Base-by-base conservation (phyloP, 768 basidiomycete genomes). In the Rhodotorula diobovata region DNA sequence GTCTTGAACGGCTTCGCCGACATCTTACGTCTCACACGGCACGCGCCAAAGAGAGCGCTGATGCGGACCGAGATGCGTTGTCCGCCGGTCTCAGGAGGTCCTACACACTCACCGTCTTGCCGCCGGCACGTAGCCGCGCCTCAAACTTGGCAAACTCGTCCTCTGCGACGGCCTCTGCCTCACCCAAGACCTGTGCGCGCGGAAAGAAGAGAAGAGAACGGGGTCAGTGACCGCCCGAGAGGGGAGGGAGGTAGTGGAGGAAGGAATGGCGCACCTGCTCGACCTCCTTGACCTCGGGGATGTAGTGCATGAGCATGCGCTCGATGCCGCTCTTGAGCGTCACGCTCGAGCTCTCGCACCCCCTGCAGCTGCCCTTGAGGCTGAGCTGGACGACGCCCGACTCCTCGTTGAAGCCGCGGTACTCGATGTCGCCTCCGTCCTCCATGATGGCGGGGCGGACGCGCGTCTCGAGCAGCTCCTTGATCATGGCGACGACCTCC, bases 221-320 rank as follows among this genome's bases (percentile, higher is more conserved):
- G 25, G 0, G 20, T 46, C 15, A 32, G 56, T 75, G 11, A 16
- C n/a, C n/a, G n/a, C n/a, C n/a, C 41, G 6, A 11, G 39, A 20
- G 39, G 34, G 12, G 12, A 11, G 30, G 10, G 35, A 35, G 39
- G 57, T 53, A 7, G 21, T n/a, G 7, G 60, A 37, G 35, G 23
- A 39, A 32, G n/a, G n/a, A n/a, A 34, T 25, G 46, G 78, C 84
- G 75, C 73, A 88, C 91, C 86, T 94, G 90, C 77, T 93, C 89
- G 15, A 94, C 90, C 35, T 87, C 89, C 80, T 92, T 90, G 50
- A 95, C 93, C 81, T 95, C 91, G 21, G 56, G 95, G 64, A 99
- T 92, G 78, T 98, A 98, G 81, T 98, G 95, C 92, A 92, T 93
- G 77, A 99, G 83, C 96, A 99, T 98, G 73, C 96, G 85, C 82